These are phyloP conservation scores for Leccinum variicolor DNA, from an alignment of 768 basidiomycete genomes.

Conservation along the genomic window DNA sequence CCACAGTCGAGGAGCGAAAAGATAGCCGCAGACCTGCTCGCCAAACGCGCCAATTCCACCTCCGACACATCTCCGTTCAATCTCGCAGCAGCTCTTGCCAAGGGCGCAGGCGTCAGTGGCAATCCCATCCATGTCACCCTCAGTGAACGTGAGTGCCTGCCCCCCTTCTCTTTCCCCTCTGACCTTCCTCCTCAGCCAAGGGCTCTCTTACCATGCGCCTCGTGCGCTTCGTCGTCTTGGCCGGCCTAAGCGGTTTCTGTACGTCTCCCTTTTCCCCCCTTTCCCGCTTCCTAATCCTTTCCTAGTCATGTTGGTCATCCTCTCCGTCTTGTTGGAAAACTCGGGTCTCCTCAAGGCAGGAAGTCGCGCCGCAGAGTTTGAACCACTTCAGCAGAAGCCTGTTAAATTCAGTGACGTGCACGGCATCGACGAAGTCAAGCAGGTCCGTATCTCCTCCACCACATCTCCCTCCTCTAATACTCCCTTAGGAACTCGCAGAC, in stretches of 20 bases:
- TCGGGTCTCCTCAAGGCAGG: constrained; percentile 91
- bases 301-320: constrained; percentile 75
- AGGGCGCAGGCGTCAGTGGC: constrained; percentile 40
- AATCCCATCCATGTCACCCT: constrained; percentile 81
- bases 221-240: constrained; percentile 57
- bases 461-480: background rate
- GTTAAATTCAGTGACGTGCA: constrained; percentile 96
- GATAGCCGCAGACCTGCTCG: constrained; percentile 41
- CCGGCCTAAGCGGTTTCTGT: constrained; percentile 65
- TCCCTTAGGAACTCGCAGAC: constrained; percentile 79
- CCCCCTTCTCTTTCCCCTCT: background rate
- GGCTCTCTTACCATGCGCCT: constrained; percentile 64
- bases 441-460: constrained; percentile 44
- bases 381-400: constrained; percentile 73
- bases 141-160: constrained; percentile 65
- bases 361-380: constrained; percentile 76
- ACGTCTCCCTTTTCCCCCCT: constrained; percentile 26
- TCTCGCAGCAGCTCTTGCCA: constrained; percentile 38
- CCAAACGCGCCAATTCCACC: constrained; percentile 19
- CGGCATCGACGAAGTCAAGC: constrained; percentile 96
- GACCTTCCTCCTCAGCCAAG: constrained; percentile 45
- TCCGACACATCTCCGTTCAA: constrained; percentile 24
- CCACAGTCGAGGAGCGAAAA: constrained; percentile 37
- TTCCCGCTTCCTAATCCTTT: constrained; percentile 3
- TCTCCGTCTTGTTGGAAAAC: constrained; percentile 90